These are phyloP conservation scores for Hypoxylon sp. DNA, from an alignment of 2,329 filamentous ascomycete genomes.

Conservation along the genomic window DNA sequence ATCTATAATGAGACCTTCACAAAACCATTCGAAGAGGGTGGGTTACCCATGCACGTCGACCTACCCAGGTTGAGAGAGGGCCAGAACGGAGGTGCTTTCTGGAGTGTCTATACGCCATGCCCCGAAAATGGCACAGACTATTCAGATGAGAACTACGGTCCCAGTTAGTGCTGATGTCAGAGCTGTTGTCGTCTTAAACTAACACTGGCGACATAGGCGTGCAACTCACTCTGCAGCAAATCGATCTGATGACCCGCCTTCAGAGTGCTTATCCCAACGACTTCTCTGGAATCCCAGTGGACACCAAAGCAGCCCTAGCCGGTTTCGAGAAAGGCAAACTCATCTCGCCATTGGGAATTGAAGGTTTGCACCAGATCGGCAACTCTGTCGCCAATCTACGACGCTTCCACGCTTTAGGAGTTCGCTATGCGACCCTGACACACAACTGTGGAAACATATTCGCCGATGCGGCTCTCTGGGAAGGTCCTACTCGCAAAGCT, in stretches of 20 bases:
- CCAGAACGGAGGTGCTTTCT: constrained; percentile 86
- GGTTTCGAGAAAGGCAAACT: constrained; percentile 72
- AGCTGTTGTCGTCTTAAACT: constrained; percentile 11
- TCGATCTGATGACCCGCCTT: constrained; percentile 73
- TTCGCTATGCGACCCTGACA: constrained; percentile 88
- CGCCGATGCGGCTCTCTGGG: constrained; percentile 82
- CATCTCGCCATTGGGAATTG: constrained; percentile 83
- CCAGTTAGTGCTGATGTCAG: constrained; percentile 60
- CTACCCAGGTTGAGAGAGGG: constrained; percentile 79
- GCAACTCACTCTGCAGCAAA: constrained; percentile 74
- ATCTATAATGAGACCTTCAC: constrained; percentile 81
- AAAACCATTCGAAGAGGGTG: constrained; percentile 78
- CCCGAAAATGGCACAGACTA: constrained; percentile 79
- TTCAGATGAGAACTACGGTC: constrained; percentile 76
- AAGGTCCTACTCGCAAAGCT: constrained; percentile 63
- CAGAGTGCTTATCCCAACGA: constrained; percentile 58
- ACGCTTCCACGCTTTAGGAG: constrained; percentile 80
- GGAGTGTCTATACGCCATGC: constrained; percentile 87
- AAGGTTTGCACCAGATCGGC: constrained; percentile 93
- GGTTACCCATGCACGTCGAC: constrained; percentile 79
- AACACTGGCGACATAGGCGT: constrained; percentile 64
- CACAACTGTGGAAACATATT: constrained; percentile 95
- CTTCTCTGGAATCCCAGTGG: constrained; percentile 72
- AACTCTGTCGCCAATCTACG: constrained; percentile 83
- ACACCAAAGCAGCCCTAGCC: constrained; percentile 70